Conservation (phyloP, 2,329 filamentous ascomycete species). For the Colletotrichum sp. region DNA sequence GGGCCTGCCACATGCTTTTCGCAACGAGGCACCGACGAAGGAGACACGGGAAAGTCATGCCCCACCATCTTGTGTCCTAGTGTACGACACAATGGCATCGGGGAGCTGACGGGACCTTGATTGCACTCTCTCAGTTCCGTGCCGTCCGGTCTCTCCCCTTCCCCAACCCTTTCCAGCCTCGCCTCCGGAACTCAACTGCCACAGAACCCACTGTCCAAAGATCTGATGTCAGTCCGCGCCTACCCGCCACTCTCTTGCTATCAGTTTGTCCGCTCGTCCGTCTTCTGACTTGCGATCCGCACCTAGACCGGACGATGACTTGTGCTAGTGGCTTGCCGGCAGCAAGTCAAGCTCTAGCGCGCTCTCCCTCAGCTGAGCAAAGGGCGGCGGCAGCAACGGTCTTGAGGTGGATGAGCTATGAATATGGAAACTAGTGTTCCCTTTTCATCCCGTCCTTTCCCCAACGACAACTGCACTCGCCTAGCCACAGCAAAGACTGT, state of each 20-base stretch:
- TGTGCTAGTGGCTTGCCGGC: conserved; percentile 8
- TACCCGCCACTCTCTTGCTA: not conserved
- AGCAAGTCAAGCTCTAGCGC: not conserved
- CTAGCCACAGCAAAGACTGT: not conserved
- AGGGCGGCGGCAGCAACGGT: not conserved
- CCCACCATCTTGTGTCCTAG: not conserved
- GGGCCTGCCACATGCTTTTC: conserved; percentile 12
- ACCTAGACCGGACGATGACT: not conserved
- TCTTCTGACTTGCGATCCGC: not conserved
- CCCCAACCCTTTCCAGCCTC: not conserved
- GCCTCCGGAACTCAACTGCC: not conserved
- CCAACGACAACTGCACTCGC: not conserved
- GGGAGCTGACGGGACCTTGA: not conserved
- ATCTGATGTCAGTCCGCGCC: not conserved
- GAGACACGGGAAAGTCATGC: not conserved
- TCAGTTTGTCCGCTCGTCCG: conserved; percentile 3
- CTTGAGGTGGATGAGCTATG: not conserved
- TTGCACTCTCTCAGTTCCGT: not conserved
- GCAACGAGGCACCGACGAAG: not conserved
- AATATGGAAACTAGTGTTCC: not conserved
- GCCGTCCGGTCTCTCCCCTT: not conserved
- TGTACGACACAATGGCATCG: not conserved
- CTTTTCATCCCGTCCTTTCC: not conserved
- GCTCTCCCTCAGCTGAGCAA: not conserved
- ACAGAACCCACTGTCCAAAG: not conserved